These are phyloP conservation scores for Plasmodium ovale DNA, from an alignment of 169 alveolate species.

Conservation along the genomic window DNA sequence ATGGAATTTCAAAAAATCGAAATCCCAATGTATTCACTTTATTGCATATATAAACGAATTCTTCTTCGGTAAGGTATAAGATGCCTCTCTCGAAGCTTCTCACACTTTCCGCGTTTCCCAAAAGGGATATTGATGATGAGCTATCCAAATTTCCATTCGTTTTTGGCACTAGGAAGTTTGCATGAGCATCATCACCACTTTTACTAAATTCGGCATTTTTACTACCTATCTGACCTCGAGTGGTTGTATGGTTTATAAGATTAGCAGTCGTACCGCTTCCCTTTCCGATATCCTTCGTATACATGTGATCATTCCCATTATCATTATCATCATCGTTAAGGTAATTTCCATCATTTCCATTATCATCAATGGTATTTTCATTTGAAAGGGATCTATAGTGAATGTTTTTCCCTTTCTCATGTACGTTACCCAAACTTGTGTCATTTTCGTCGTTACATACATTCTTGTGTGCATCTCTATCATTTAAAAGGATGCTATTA, in stretches of 20 bases:
- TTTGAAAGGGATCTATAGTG: conserved; percentile 36
- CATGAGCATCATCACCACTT: not conserved
- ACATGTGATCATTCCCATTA: not conserved
- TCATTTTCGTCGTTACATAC: conserved; percentile 2
- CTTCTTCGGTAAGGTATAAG: conserved; percentile 63
- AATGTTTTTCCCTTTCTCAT: conserved; percentile 3
- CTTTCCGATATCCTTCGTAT: too few relatives aligned
- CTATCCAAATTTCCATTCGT: not conserved
- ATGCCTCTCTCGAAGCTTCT: conserved; percentile 75
- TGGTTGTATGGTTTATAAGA: too few relatives aligned
- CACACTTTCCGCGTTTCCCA: conserved; percentile 37
- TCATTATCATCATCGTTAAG: conserved; percentile 38
- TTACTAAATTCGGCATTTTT: not conserved
- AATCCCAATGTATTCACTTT: conserved; percentile 58
- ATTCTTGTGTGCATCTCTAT: not conserved
- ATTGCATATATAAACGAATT: conserved; percentile 40
- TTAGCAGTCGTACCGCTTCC: too few relatives aligned
- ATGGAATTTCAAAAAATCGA: conserved; percentile 72
- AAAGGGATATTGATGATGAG: too few relatives aligned
- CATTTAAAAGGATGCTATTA: too few relatives aligned
- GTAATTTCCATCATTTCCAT: conserved; percentile 42
- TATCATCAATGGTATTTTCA: conserved; percentile 61
- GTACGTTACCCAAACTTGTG: not conserved
- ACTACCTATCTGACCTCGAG: not conserved
- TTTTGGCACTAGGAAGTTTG: not conserved